phyloP scores from a whole-genome alignment of 495 filamentous ascomycete species.

The Staphylotrichum longicolle region DNA sequence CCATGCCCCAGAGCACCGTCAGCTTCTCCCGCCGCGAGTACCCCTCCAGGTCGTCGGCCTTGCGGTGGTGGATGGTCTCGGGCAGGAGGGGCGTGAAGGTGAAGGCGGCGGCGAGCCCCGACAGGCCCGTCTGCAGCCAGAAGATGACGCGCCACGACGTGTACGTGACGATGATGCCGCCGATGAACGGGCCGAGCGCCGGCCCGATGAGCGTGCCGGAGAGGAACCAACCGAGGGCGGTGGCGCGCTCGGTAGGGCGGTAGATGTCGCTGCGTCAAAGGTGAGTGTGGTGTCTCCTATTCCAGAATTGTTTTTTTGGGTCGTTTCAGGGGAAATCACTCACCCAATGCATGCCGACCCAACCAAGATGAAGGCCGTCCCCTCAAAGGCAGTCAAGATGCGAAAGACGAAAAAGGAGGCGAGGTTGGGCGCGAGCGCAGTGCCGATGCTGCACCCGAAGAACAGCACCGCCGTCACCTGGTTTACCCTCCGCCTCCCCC shows the following conservation, averaged over 20 bases:
- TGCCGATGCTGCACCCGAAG: slow-evolving; percentile 62
- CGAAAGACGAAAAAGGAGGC: slow-evolving; percentile 68
- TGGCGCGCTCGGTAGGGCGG: slow-evolving; percentile 63
- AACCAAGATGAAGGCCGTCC: slow-evolving; percentile 65
- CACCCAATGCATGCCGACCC: slow-evolving; percentile 60
- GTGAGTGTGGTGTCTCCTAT: neutral
- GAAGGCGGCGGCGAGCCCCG: slow-evolving; percentile 54
- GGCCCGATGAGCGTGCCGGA: slow-evolving; percentile 69
- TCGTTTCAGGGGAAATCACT: slow-evolving; percentile 11
- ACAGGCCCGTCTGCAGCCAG: slow-evolving; percentile 67
- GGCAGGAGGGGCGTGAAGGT: slow-evolving; percentile 61
- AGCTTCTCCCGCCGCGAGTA: slow-evolving; percentile 48
- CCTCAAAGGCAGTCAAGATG: slow-evolving; percentile 66
- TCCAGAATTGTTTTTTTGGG: neutral
- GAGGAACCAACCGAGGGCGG: slow-evolving; percentile 67
- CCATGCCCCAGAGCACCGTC: slow-evolving; percentile 54
- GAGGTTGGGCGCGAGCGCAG: slow-evolving; percentile 64
- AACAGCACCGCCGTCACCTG: slow-evolving; percentile 57
- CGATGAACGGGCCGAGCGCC: slow-evolving; percentile 65
- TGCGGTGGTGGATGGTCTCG: slow-evolving; percentile 64
- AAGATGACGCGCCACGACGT: slow-evolving; percentile 67
- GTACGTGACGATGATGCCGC: slow-evolving; percentile 69
- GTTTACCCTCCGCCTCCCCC: slow-evolving; percentile 59
- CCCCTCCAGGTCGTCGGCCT: slow-evolving; percentile 53
- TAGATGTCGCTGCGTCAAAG: slow-evolving; percentile 53